Conservation (phyloP, 1,284 basidiomycete genomes). For the Boletus coffeatus region DNA sequence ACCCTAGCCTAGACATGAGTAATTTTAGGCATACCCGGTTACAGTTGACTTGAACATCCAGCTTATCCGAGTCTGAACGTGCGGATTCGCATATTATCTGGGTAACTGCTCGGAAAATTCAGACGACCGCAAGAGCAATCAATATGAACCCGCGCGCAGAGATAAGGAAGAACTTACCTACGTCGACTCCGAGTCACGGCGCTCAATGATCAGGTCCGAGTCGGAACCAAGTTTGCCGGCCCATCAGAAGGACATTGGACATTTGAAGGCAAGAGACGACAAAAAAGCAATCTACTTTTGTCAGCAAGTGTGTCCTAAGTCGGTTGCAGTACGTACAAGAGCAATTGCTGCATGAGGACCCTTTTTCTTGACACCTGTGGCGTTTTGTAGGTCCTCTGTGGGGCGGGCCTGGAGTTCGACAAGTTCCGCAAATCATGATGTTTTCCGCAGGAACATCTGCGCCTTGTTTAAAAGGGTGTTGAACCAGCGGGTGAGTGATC, state of each 20-base stretch:
- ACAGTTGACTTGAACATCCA: too few relatives aligned
- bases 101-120: not conserved
- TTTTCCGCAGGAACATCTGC: conserved; percentile 50
- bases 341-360: conserved; percentile 21
- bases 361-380: conserved; percentile 51
- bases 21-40: too few relatives aligned
- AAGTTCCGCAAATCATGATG: conserved; percentile 73
- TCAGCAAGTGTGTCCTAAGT: not conserved
- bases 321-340: not conserved
- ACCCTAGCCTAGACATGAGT: too few relatives aligned
- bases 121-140: not conserved
- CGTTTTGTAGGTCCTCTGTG: conserved; percentile 42
- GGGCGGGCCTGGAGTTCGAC: conserved; percentile 61
- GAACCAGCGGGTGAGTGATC: conserved; percentile 51
- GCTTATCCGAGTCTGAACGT: too few relatives aligned
- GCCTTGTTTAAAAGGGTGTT: conserved; percentile 47
- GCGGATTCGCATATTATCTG: not conserved
- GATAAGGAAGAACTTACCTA: not conserved
- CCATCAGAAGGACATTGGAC: not conserved
- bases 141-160: not conserved
- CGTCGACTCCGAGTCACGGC: too few relatives aligned
- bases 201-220: too few relatives aligned
- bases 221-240: too few relatives aligned
- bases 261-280: not conserved
- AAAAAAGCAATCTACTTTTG: not conserved